phyloP scores from a whole-genome alignment of 2,329 filamentous ascomycete species.

The Diaporthe capsici region DNA sequence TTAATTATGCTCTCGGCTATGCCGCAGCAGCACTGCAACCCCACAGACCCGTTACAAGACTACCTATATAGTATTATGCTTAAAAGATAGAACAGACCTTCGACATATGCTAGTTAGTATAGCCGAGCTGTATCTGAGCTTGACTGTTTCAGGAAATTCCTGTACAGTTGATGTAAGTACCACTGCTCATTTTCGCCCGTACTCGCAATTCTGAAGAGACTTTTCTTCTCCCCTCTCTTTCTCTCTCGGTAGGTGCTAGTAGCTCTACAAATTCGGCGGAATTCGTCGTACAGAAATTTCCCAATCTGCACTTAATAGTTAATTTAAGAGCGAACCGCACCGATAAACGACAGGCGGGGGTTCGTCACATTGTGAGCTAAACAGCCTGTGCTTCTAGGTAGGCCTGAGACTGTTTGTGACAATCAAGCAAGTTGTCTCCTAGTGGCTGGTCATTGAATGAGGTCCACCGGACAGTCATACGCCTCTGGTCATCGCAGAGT shows the following conservation, averaged over 20 bases:
- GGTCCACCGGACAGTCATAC: background rate
- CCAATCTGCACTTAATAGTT: too few relatives aligned
- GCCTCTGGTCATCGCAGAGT: background rate
- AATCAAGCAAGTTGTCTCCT: background rate
- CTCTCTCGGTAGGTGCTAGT: too few relatives aligned
- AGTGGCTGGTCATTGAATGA: background rate
- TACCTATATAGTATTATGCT: background rate
- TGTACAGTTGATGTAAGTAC: too few relatives aligned
- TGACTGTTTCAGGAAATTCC: too few relatives aligned
- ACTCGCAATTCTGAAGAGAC: too few relatives aligned
- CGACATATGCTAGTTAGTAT: background rate
- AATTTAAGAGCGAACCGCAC: too few relatives aligned
- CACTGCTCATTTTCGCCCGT: too few relatives aligned
- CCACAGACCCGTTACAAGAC: background rate
- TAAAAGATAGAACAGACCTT: background rate
- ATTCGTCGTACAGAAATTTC: too few relatives aligned
- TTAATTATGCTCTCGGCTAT: background rate
- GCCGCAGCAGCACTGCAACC: background rate
- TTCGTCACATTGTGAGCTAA: too few relatives aligned
- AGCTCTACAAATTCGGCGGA: too few relatives aligned
- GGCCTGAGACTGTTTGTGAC: background rate
- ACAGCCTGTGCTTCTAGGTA: background rate
- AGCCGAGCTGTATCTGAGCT: background rate
- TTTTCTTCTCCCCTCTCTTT: too few relatives aligned
- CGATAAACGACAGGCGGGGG: too few relatives aligned